A percentile compares a stretch with the other conserved stretches of the same genome.
These are phyloP conservation scores for Yamadazyma kitorensis DNA, from an alignment of 805 yeast genomes.

Conservation along the genomic window DNA sequence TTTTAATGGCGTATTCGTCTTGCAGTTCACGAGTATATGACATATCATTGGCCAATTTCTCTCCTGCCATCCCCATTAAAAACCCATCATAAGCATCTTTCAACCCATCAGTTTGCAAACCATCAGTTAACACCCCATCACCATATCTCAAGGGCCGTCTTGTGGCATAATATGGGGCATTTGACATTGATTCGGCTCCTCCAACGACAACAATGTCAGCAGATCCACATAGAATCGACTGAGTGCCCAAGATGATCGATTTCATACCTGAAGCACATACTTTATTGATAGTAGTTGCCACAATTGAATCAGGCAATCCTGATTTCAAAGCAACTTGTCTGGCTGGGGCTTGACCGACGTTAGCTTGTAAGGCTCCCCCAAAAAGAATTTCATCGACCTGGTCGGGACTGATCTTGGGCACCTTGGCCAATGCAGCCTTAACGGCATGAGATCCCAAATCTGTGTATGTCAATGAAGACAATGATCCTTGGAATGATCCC, in stretches of 20 bases:
- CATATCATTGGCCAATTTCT: constrained; percentile 86
- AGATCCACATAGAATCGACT: constrained; percentile 77
- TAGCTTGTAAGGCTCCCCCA: constrained; percentile 89
- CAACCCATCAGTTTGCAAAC: constrained; percentile 86
- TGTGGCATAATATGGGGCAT: constrained; percentile 85
- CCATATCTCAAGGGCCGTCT: constrained; percentile 90
- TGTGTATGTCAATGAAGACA: constrained; percentile 68
- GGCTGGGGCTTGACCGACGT: constrained; percentile 95
- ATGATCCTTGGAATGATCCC: constrained; percentile 88
- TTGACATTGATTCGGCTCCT: constrained; percentile 96
- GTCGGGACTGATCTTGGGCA: constrained; percentile 71
- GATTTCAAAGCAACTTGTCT: constrained; percentile 92
- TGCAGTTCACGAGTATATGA: constrained; percentile 74
- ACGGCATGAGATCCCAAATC: constrained; percentile 93
- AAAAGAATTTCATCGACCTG: constrained; percentile 85
- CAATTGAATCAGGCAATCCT: constrained; percentile 76
- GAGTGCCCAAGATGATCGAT: constrained; percentile 85
- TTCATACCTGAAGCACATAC: constrained; percentile 97
- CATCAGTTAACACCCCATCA: constrained; percentile 73
- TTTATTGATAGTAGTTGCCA: constrained; percentile 89
- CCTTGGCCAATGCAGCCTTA: constrained; percentile 76
- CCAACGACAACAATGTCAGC: constrained; percentile 94
- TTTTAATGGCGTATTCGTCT: constrained; percentile 78
- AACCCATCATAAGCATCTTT: constrained; percentile 83
- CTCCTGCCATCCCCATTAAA: constrained; percentile 97